Evolutionary conservation across 176 grass and related monocot species (phyloP).

Genomic region (Aegilops longissima): DNA sequence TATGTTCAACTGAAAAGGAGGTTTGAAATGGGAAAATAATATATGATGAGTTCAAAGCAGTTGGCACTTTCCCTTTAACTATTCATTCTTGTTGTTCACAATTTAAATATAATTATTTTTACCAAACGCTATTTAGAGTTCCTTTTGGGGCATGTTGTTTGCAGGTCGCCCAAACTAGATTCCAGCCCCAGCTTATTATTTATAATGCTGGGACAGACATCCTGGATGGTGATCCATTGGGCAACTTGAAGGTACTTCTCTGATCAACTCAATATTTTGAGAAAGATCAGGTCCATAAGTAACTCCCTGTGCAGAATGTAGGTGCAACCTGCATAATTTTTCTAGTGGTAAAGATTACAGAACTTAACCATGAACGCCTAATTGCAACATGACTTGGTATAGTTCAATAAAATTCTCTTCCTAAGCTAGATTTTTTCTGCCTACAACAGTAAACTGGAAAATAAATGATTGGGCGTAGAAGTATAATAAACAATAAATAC

Average conservation of each 20-base stretch:
- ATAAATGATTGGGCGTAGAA: neutral
- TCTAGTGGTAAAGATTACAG: neutral
- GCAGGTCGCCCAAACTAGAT: conserved; percentile 65
- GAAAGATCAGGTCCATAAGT: neutral
- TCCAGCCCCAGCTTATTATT: conserved; percentile 79
- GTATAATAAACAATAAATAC: neutral
- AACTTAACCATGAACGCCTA: neutral
- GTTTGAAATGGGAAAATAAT: neutral
- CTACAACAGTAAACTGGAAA: neutral
- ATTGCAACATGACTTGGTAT: neutral
- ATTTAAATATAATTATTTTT: neutral
- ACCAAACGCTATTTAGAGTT: conserved; percentile 1
- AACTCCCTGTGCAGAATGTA: neutral
- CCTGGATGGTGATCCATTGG: conserved; percentile 92
- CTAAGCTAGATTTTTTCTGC: neutral
- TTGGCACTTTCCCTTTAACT: neutral
- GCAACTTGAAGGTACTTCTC: conserved; percentile 68
- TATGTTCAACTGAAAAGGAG: conserved; percentile 16
- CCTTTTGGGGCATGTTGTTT: conserved; percentile 19
- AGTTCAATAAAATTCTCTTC: neutral
- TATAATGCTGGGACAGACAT: conserved; percentile 98
- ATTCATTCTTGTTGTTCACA: neutral
- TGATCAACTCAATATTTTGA: neutral
- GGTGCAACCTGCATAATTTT: neutral
- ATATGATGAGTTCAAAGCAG: neutral